Conservation (phyloP, 148 eudicot genomes). For the Rhododendron ovatum region DNA sequence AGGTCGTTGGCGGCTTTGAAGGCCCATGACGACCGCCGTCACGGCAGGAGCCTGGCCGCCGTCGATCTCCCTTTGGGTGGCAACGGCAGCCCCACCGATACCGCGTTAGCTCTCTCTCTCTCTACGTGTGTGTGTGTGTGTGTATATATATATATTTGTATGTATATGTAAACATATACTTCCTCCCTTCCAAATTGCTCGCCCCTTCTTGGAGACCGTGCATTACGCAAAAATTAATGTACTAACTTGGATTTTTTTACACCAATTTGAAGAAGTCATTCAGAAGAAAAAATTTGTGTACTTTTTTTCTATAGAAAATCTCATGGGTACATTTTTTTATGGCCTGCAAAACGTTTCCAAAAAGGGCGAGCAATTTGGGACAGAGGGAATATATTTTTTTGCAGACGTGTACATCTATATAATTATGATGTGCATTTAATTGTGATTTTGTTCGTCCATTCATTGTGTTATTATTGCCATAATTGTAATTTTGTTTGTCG, state of each 20-base stretch:
- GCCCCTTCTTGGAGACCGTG: too few species aligned
- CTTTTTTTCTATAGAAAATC: too few species aligned
- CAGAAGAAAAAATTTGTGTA: too few species aligned
- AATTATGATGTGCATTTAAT: not conserved
- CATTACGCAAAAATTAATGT: too few species aligned
- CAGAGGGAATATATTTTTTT: not conserved
- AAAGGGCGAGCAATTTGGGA: too few species aligned
- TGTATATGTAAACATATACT: not conserved
- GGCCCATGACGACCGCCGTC: constrained; percentile 59
- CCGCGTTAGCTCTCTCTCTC: constrained; percentile 46
- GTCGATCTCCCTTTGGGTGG: constrained; percentile 76
- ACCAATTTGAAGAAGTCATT: too few species aligned
- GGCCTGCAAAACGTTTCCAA: too few species aligned
- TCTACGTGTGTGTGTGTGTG: not conserved
- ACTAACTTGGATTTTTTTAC: too few species aligned
- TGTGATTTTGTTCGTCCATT: not conserved
- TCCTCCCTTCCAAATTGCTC: too few species aligned
- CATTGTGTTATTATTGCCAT: not conserved
- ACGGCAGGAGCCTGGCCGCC: constrained; percentile 50
- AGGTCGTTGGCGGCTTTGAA: constrained; percentile 34
- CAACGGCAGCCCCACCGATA: constrained; percentile 55
- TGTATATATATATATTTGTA: not conserved
- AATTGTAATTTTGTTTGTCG: not conserved
- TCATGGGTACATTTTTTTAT: too few species aligned
- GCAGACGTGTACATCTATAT: not conserved